Conservation (phyloP, 805 yeast species). For the Candida easanensis region DNA sequence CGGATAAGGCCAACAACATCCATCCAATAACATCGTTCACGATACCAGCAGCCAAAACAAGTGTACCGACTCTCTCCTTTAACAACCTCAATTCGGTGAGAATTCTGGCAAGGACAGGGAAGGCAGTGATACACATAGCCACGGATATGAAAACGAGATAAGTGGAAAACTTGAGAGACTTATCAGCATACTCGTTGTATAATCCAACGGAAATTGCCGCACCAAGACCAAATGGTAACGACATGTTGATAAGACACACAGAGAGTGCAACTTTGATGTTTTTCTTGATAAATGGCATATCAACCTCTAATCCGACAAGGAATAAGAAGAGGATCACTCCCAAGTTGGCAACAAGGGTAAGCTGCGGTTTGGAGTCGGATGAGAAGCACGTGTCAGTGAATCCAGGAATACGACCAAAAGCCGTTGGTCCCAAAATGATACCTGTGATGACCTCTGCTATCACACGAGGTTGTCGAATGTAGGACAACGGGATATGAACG, state of each 20-base stretch:
- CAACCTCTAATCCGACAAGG: slow-evolving; percentile 79
- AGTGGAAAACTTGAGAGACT: slow-evolving; percentile 58
- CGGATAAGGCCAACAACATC: slow-evolving; percentile 72
- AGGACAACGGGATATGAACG: slow-evolving; percentile 57
- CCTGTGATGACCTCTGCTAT: slow-evolving; percentile 83
- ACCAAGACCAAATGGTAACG: slow-evolving; percentile 78
- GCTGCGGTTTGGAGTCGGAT: slow-evolving; percentile 53
- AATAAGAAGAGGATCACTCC: slow-evolving; percentile 76
- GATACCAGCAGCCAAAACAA: slow-evolving; percentile 82
- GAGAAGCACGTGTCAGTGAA: slow-evolving; percentile 70
- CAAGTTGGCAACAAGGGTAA: slow-evolving; percentile 66
- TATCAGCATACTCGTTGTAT: slow-evolving; percentile 29
- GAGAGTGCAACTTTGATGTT: slow-evolving; percentile 59
- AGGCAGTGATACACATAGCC: slow-evolving; percentile 82
- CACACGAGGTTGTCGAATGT: slow-evolving; percentile 71
- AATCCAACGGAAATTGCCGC: slow-evolving; percentile 68
- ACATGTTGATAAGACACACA: slow-evolving; percentile 72
- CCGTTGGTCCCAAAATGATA: slow-evolving; percentile 72
- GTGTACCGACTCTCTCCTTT: slow-evolving; percentile 67
- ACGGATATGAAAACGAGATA: slow-evolving; percentile 80
- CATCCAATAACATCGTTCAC: slow-evolving; percentile 79
- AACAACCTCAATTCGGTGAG: slow-evolving; percentile 68
- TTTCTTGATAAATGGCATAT: slow-evolving; percentile 57
- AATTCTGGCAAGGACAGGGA: slow-evolving; percentile 80
- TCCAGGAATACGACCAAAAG: slow-evolving; percentile 65